Evolutionary conservation across 371 early-diverging fungal genomes (phyloP), one percentile per base, ranked within the genome.

Genomic region (Parasitella parasitica): DNA sequence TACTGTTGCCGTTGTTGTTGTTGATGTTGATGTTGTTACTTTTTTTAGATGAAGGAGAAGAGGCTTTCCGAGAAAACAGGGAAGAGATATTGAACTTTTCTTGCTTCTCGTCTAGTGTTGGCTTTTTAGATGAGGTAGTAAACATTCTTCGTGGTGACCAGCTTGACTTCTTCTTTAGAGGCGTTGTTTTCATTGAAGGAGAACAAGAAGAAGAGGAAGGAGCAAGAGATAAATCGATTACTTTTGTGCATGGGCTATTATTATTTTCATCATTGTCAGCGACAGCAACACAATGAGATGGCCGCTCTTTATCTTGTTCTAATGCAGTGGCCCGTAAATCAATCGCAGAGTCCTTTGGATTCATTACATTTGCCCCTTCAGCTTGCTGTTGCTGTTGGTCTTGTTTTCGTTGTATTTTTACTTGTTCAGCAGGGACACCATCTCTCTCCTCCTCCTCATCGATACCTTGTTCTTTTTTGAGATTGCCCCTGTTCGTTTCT

Each of bases 101-200:
- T 28, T 13, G 27, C 22, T 55, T 18, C 0, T 26, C 28, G 27
- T 34, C 27, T 38, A 41, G 6, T 8, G 56, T 27, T 27, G 27
- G 35, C 18, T 60, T 60, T 41, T 60, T 53, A 11, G 27, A 16
- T 38, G 26, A 18, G 9, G 37, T 37, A 37, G 54, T 37, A 27
- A 61, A 61, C 6, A 61, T 61, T 13, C 20, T 32, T 27, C 55
- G 30, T n/a, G 61, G 55, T 8, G 48, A 54, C 61, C 61, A 61
- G 8, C 49, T 35, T n/a, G 61, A 61, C 26, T 61, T 61, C 43
- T 61, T 61, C 39, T 61, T 59, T 18, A 36, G 28, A 18, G 22
- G 26, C 38, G 26, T 35, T 26, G 24, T 16, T 26, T 22, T 41
- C 8, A 6, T 59, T 27, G n/a, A 7, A n/a, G 16, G 13, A 35